Percentiles rank a stretch among this genome's conserved stretches.
Evolutionary conservation across 768 basidiomycete species (phyloP).

Genomic region (Mycena chlorophos): DNA sequence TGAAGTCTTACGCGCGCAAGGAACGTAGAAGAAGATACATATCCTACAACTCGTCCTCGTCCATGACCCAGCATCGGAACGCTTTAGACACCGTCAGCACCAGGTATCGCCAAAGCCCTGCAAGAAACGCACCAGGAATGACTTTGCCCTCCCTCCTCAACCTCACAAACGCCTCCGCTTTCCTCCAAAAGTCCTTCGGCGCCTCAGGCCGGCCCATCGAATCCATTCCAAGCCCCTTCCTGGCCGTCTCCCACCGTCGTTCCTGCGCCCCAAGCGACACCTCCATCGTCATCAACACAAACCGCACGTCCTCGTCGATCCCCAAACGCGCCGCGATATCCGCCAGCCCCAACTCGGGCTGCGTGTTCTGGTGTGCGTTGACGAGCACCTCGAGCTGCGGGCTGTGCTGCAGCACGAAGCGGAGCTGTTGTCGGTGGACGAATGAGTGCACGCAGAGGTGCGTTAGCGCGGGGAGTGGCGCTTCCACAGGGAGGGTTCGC

Average conservation of each 20-base stretch:
- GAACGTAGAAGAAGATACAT: too few species aligned
- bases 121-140: conserved; percentile 7
- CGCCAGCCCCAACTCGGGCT: conserved; percentile 18
- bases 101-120: too few species aligned
- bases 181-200: conserved; percentile 13
- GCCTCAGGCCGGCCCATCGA: not conserved
- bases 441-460: conserved; percentile 15
- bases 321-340: conserved; percentile 9
- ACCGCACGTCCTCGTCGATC: conserved; percentile 11
- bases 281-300: conserved; percentile 10
- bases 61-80: too few species aligned
- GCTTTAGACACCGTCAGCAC: too few species aligned
- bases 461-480: conserved; percentile 10
- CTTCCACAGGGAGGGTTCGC: not conserved
- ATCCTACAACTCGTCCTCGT: too few species aligned
- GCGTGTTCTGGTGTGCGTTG: conserved; percentile 10
- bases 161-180: conserved; percentile 9
- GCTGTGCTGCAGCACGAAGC: conserved; percentile 2
- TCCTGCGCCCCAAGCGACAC: conserved; percentile 3
- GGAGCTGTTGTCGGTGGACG: conserved; percentile 6
- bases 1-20: too few species aligned
- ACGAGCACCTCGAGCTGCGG: conserved; percentile 6
- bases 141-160: conserved; percentile 7
- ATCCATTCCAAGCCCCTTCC: not conserved
- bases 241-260: conserved; percentile 9